Conservation (phyloP, 805 yeast genomes). For the Grigorovia yakushimaensis region DNA sequence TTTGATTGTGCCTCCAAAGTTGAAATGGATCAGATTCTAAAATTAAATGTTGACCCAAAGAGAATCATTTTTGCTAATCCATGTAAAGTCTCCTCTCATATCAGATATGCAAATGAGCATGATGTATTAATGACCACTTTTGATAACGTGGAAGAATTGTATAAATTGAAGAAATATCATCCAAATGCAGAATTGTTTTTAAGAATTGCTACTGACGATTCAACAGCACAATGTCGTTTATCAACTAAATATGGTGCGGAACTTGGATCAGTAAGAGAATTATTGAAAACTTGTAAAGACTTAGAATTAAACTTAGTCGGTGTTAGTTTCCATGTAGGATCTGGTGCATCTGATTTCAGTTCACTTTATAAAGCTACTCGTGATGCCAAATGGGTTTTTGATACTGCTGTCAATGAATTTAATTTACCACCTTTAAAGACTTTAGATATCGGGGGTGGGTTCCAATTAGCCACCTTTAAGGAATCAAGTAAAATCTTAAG, state of each 20-base stretch:
- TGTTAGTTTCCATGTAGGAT: constrained; percentile 92
- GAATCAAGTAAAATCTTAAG: constrained; percentile 50
- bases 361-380: constrained; percentile 60
- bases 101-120: constrained; percentile 54
- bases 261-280: constrained; percentile 38
- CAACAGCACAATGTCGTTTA: constrained; percentile 73
- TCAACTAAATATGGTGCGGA: constrained; percentile 86
- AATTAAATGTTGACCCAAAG: constrained; percentile 51
- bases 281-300: constrained; percentile 51
- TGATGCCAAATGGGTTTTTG: constrained; percentile 64
- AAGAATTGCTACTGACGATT: constrained; percentile 84
- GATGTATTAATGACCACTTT: constrained; percentile 71
- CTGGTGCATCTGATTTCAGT: constrained; percentile 71
- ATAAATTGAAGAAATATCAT: constrained; percentile 57
- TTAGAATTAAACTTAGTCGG: constrained; percentile 64
- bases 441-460: constrained; percentile 93
- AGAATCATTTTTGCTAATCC: constrained; percentile 89
- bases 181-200: constrained; percentile 64
- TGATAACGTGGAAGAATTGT: constrained; percentile 78
- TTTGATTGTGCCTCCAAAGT: constrained; percentile 90
- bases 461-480: constrained; percentile 52
- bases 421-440: constrained; percentile 36
- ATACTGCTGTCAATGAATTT: constrained; percentile 41
- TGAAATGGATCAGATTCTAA: constrained; percentile 63
- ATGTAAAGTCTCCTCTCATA: constrained; percentile 76